These are phyloP conservation scores for Arthrobotrys sphaeroides DNA, from an alignment of 2,329 filamentous ascomycete species.

Conservation along the genomic window DNA sequence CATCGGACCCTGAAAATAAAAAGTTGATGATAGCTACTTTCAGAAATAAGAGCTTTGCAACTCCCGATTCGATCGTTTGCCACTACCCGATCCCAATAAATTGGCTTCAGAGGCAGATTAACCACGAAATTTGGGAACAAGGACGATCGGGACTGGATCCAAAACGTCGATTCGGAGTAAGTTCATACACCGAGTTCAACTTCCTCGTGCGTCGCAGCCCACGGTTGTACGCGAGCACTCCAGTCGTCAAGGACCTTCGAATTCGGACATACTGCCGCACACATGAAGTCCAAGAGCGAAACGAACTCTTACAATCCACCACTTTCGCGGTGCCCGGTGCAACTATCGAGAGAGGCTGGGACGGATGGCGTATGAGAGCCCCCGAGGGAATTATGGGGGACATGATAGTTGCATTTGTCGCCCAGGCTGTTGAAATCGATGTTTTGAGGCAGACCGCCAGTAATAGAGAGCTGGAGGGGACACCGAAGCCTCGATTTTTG, in stretches of 20 bases:
- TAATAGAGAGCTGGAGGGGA: not conserved
- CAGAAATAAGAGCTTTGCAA: not conserved
- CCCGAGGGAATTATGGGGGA: not conserved
- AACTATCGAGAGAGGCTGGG: not conserved
- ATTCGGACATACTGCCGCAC: not conserved
- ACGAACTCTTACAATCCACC: not conserved
- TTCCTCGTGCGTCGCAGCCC: not conserved
- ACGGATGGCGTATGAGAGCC: not conserved
- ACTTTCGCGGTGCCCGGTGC: not conserved
- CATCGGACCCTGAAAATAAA: not conserved
- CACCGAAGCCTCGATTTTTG: not conserved
- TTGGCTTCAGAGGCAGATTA: not conserved
- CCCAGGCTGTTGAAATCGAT: not conserved
- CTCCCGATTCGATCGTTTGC: not conserved
- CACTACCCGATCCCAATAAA: not conserved
- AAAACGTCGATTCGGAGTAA: not conserved
- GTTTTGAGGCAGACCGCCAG: not conserved
- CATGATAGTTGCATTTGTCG: not conserved
- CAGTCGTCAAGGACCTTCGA: not conserved
- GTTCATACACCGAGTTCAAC: not conserved
- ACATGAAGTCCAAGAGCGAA: not conserved
- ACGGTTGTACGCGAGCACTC: not conserved
- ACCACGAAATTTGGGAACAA: not conserved
- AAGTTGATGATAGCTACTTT: not conserved
- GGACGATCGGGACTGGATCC: not conserved